A percentile compares a stretch with the other conserved stretches of the same genome.
phyloP scores from a whole-genome alignment of 305 asterid genomes.

The Coffea humblotiana region DNA sequence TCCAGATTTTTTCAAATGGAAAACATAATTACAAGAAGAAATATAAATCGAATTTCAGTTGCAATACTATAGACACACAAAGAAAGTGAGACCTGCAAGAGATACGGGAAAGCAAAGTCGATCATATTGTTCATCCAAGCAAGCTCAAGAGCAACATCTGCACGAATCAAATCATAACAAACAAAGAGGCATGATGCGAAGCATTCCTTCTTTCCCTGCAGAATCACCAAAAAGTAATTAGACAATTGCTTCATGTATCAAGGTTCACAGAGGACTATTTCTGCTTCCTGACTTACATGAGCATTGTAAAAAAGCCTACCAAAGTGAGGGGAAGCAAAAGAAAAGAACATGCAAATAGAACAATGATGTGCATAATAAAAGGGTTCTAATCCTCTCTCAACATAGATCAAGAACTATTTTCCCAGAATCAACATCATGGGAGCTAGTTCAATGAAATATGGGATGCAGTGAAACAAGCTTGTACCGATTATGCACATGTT shows the following conservation, averaged over 20 bases:
- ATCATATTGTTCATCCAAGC: constrained; percentile 98
- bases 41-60: too few species aligned
- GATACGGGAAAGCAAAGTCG: constrained; percentile 96
- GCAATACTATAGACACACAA: not conserved
- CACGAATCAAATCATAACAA: constrained; percentile 88
- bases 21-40: not conserved
- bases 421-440: not conserved
- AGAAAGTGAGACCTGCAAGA: constrained; percentile 73
- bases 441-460: not conserved
- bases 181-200: constrained; percentile 97
- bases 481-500: not conserved
- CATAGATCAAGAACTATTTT: not conserved
- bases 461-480: not conserved
- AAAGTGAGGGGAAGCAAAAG: not conserved
- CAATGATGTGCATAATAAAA: not conserved
- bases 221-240: constrained; percentile 6
- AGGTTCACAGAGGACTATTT: not conserved
- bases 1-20: not conserved
- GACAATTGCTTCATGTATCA: not conserved
- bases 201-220: constrained; percentile 99
- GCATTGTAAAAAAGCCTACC: not conserved
- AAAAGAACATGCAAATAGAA: not conserved
- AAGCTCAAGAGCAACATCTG: constrained; percentile 94
- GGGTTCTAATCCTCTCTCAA: not conserved
- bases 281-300: not conserved